phyloP scores from a whole-genome alignment of 2,329 filamentous ascomycete species.

The Sclerotinia subarctica region DNA sequence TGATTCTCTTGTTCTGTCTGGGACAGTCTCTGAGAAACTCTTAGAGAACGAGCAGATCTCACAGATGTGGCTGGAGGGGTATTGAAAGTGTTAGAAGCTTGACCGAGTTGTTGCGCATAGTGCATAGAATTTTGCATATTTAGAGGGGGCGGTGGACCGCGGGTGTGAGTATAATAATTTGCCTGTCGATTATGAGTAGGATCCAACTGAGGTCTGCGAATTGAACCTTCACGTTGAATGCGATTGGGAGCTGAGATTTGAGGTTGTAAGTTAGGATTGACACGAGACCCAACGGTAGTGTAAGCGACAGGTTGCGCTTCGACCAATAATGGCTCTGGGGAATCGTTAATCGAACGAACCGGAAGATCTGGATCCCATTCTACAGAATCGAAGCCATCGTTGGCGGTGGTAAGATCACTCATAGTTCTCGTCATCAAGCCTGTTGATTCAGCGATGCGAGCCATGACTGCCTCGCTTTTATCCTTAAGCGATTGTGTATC shows the following conservation, averaged over 20 bases:
- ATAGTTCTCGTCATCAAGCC: not conserved
- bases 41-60: constrained; percentile 14
- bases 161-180: constrained; percentile 27
- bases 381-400: constrained; percentile 36
- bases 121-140: constrained; percentile 36
- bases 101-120: constrained; percentile 35
- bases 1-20: constrained; percentile 23
- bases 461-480: constrained; percentile 21
- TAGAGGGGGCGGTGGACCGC: constrained; percentile 30
- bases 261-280: constrained; percentile 34
- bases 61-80: constrained; percentile 17
- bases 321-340: constrained; percentile 35
- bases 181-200: constrained; percentile 28
- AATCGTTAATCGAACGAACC: constrained; percentile 29
- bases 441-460: constrained; percentile 12
- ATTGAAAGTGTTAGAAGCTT: constrained; percentile 21
- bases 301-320: constrained; percentile 37
- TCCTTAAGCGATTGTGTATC: constrained; percentile 20
- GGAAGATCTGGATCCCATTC: constrained; percentile 37
- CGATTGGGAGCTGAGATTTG: constrained; percentile 38
- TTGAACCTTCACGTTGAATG: constrained; percentile 39
- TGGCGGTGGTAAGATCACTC: constrained; percentile 1
- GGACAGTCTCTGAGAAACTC: constrained; percentile 12
- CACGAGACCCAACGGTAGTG: constrained; percentile 39
- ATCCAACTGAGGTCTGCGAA: constrained; percentile 33